Evolutionary conservation across 805 yeast genomes (phyloP).

Genomic region (Ogataea siamensis): DNA sequence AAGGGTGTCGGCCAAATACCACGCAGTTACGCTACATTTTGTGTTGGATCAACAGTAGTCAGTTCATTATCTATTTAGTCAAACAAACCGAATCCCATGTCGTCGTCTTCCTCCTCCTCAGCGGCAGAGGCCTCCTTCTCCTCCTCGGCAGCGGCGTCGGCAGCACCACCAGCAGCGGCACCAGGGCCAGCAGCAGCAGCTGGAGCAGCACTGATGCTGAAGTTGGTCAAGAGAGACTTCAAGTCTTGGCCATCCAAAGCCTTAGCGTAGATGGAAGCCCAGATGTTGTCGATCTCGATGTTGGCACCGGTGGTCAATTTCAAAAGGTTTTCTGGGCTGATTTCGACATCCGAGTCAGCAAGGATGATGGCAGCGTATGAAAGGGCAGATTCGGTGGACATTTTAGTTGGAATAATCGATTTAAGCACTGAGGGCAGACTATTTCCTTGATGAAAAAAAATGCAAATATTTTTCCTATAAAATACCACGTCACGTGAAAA

Average conservation of each 20-base stretch:
- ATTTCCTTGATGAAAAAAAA: conserved; percentile 31
- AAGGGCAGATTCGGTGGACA: conserved; percentile 89
- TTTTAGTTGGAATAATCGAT: conserved; percentile 46
- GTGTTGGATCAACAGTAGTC: background rate
- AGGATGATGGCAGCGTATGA: conserved; percentile 98
- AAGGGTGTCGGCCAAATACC: no score
- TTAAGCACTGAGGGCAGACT: conserved; percentile 44
- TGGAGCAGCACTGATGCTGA: conserved; percentile 49
- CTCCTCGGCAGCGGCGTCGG: conserved; percentile 45
- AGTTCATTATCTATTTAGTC: conserved; percentile 47
- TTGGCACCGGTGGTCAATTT: conserved; percentile 75
- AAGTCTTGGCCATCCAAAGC: conserved; percentile 80
- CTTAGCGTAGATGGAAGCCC: conserved; percentile 81
- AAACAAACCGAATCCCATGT: conserved; percentile 90
- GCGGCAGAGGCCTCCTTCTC: conserved; percentile 63
- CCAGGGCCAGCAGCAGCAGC: conserved; percentile 49
- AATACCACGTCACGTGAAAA: conserved; percentile 8
- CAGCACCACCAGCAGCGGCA: conserved; percentile 44
- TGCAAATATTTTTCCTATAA: conserved; percentile 9
- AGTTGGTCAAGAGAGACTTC: conserved; percentile 62
- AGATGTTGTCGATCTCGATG: conserved; percentile 70
- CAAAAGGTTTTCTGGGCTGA: conserved; percentile 77
- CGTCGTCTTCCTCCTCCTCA: conserved; percentile 72
- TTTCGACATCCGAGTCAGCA: conserved; percentile 94
- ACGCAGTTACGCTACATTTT: no score